Evolutionary conservation across 2,329 filamentous ascomycete species (phyloP), one percentile per base, ranked within the genome.

Genomic region (Fonsecaea pugnacius): DNA sequence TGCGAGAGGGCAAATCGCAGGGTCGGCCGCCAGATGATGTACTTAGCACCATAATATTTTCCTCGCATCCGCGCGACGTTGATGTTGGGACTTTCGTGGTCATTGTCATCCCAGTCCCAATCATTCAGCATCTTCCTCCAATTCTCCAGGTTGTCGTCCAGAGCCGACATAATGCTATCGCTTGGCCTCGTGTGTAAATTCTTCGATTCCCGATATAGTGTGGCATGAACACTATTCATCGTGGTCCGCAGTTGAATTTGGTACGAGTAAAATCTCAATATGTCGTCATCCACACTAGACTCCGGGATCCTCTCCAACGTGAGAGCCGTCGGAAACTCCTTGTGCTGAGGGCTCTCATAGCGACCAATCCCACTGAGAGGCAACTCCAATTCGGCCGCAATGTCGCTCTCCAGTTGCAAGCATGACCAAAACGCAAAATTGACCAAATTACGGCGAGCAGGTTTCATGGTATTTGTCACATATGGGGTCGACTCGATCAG

Each of bases 21-120:
- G 65, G 94, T 92, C 0, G 91, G 91, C 27, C 95, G 86, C 74
- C 95, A 90, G 30, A 94, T 93, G 73, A 98, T 93, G 67, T 96
- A 92, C 69, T 90, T 86, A 0, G 92, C 93, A 21, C 95, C 95
- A 82, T 94, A 98, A 76, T 95, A 98, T 76, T 99, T 98, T 14
- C 91, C 95, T 48, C 94, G 88, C 66, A 98, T 82, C 24, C 95
- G 87, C 35, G 94, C 94, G 12, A 87, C 83, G 16, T 97, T 87
- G 65, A 98, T 92, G 55, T 96, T 88, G 0, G 73, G 76, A 0
- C 92, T 85, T 1, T 92, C 91, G 4, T 83, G 82, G 60, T 96
- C 91, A 1, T 82, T 77, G 65, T 92, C 89, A 2, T 84, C 74
- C 81, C 89, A 91, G 61, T 78, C 77, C 84, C 69, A 71, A 35